These are phyloP conservation scores for Mortierella sp. DNA, from an alignment of 371 early-diverging fungal species.

Conservation along the genomic window DNA sequence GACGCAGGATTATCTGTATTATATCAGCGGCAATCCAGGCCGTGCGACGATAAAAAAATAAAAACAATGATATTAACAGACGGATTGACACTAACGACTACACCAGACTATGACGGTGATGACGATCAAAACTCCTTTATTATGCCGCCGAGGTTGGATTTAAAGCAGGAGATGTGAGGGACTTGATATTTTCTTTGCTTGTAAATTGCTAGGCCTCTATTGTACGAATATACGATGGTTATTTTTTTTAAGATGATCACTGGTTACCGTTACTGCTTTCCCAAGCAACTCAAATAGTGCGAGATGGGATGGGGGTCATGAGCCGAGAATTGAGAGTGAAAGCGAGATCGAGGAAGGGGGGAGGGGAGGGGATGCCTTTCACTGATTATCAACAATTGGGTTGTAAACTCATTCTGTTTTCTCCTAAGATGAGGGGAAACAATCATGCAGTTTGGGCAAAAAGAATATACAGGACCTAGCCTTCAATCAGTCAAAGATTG, in stretches of 20 bases:
- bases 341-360: background rate
- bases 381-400: background rate
- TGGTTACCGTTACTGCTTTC: background rate
- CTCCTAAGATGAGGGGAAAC: background rate
- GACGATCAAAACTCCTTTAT: background rate
- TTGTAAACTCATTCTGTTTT: slow-evolving; percentile 1
- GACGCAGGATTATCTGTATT: background rate
- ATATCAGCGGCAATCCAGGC: background rate
- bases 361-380: background rate
- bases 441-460: slow-evolving; percentile 1
- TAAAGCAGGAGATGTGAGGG: background rate
- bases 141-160: background rate
- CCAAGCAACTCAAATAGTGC: background rate
- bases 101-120: background rate
- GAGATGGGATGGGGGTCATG: background rate
- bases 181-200: background rate
- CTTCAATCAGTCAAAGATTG: background rate
- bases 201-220: background rate
- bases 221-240: background rate
- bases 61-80: too few relatives aligned
- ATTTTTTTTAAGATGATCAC: background rate
- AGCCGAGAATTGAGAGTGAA: background rate
- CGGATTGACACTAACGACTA: background rate
- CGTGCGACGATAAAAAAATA: background rate
- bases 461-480: too few relatives aligned